phyloP scores from a whole-genome alignment of 1,139 yeast species.

The Saccharomyces uvarum region DNA sequence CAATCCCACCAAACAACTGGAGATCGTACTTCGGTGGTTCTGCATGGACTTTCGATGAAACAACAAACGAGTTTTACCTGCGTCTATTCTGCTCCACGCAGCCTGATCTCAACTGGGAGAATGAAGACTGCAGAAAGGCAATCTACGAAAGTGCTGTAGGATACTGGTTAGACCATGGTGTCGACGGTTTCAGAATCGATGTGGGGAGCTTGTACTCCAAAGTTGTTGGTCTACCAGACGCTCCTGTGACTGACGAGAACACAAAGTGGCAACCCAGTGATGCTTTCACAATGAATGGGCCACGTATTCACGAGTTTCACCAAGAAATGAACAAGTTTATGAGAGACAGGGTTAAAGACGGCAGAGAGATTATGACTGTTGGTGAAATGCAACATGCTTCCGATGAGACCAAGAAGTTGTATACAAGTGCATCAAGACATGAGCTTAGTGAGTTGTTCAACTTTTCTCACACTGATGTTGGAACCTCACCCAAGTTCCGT shows the following conservation, averaged over 20 bases:
- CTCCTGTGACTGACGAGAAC: constrained; percentile 41
- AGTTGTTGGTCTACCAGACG: constrained; percentile 41
- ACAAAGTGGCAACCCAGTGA: constrained; percentile 38
- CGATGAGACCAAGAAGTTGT: constrained; percentile 39
- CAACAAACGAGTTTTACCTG: constrained; percentile 46
- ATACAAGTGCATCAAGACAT: constrained; percentile 25
- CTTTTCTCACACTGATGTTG: constrained; percentile 33
- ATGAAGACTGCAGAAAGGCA: constrained; percentile 43
- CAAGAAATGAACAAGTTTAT: constrained; percentile 39
- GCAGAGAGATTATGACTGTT: constrained; percentile 41
- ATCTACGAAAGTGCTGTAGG: constrained; percentile 44
- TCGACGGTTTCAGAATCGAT: constrained; percentile 33
- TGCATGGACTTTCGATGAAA: constrained; percentile 51
- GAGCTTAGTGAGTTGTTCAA: constrained; percentile 49
- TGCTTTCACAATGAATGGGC: constrained; percentile 33
- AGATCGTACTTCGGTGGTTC: constrained; percentile 43
- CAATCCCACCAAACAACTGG: constrained; percentile 54
- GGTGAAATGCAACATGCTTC: constrained; percentile 46
- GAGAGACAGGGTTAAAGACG: constrained; percentile 2
- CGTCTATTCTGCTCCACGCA: constrained; percentile 45
- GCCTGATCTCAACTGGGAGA: constrained; percentile 58
- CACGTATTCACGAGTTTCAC: constrained; percentile 50
- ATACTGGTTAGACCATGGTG: constrained; percentile 50
- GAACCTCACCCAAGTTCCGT: too few species aligned
- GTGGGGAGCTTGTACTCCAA: constrained; percentile 48